Evolutionary conservation across 2,329 filamentous ascomycete species (phyloP).

Genomic region (Colletotrichum viniferum): DNA sequence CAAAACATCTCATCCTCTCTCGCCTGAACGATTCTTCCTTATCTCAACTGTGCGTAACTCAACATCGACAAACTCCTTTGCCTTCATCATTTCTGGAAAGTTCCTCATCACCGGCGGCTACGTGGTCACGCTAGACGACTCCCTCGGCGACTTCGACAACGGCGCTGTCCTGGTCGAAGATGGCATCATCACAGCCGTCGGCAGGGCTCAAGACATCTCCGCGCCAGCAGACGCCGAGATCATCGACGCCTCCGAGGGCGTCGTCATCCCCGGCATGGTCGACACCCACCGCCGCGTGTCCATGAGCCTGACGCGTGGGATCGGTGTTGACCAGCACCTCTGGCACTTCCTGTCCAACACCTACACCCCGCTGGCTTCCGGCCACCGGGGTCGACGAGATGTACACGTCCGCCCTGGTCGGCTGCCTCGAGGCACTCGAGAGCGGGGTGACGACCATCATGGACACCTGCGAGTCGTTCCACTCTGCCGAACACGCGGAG

Average conservation of each 20-base stretch:
- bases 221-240: background rate
- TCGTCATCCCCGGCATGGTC: background rate
- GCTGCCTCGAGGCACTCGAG: background rate
- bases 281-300: background rate
- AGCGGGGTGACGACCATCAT: background rate
- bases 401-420: background rate
- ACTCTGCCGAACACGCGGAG: background rate
- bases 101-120: background rate
- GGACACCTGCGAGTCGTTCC: background rate
- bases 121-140: background rate
- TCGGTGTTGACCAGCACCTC: background rate
- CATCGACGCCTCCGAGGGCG: background rate
- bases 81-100: background rate
- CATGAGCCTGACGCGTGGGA: background rate
- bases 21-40: accelerated
- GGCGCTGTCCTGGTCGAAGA: background rate
- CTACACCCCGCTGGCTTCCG: background rate
- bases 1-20: background rate
- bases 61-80: background rate
- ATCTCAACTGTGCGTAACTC: background rate
- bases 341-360: background rate
- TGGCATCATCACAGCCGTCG: background rate
- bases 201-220: background rate
- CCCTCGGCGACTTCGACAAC: background rate
- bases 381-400: background rate